Evolutionary conservation across 192 early-diverging fungal genomes (phyloP).

Genomic region (Dissophora globulifera): DNA sequence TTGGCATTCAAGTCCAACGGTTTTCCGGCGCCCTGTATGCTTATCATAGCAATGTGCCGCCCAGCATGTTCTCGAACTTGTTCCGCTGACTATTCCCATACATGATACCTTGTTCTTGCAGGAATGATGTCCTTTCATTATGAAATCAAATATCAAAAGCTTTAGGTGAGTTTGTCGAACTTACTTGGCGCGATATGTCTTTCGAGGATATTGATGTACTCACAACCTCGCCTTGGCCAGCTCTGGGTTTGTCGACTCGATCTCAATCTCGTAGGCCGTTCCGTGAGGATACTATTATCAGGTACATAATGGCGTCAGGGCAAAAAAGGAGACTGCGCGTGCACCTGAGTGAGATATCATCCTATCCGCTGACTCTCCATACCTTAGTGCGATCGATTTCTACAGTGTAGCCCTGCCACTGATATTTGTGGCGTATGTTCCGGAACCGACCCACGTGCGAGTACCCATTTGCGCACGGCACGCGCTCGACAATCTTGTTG

Average conservation of each 20-base stretch:
- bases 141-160: neutral
- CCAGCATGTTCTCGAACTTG: slow-evolving; percentile 49
- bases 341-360: too few species aligned
- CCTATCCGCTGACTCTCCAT: neutral
- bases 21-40: too few species aligned
- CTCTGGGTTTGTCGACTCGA: slow-evolving; percentile 38
- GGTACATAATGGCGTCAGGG: too few species aligned
- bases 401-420: slow-evolving; percentile 32
- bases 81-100: slow-evolving; percentile 39
- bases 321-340: too few species aligned
- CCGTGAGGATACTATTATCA: slow-evolving; percentile 45
- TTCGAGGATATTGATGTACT: too few species aligned
- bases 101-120: slow-evolving; percentile 26
- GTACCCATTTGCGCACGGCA: slow-evolving; percentile 33
- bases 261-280: slow-evolving; percentile 37
- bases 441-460: slow-evolving; percentile 41
- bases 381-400: slow-evolving; percentile 44
- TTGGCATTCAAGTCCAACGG: too few species aligned
- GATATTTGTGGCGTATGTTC: slow-evolving; percentile 41
- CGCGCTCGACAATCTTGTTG: slow-evolving; percentile 40
- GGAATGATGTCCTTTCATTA: slow-evolving; percentile 17
- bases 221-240: slow-evolving; percentile 34
- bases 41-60: slow-evolving; percentile 26
- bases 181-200: too few species aligned
- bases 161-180: neutral